Base-by-base conservation (phyloP, 768 basidiomycete genomes). In the Boletus subparvulus region DNA sequence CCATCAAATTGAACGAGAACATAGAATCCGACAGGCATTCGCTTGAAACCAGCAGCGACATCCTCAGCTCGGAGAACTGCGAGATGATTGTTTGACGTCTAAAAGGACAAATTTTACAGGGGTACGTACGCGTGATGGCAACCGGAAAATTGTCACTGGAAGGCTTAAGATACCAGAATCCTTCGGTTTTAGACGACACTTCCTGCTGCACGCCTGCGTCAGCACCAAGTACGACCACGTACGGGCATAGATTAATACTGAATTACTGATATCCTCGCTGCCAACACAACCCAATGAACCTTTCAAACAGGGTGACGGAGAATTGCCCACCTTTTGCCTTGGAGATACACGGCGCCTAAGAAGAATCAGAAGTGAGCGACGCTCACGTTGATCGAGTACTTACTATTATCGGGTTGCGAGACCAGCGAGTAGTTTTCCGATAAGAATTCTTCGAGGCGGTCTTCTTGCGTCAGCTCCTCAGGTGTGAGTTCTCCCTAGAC, bases 1-100 rank as follows among this genome's bases (percentile, higher is more conserved):
- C 37, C 30, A 16, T 21, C 12, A 17, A 24, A 39, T 3, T 52
- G 16, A 5, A 56, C 30, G 0, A 19, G 36, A 12, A 62, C 44
- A 43, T 50, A 57, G 19, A 64, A 55, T 6, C 63, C 63, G 5
- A 50, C 28, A 7, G 62, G 63, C 8, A 58, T 49, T 3, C 46
- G 50, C 2, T 14, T 24, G 12, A 58, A 37, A 50, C 55, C 56
- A 24, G 26, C 24, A 10, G 19, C 3, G 14, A 65, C n/a, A 47
- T 55, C 28, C 6, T 51, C 54, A n/a, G 45, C 59, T 2, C 44
- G 63, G 35, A 64, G 48, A 10, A 30, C 63, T 62, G 17, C 11
- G 4, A n/a, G 17, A 21, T 35, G 14, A 7, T 14, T 32, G 13
- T 44, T 2, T 19, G 0, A 36, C 13, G 19, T 35, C 4, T 5